Evolutionary conservation across 2,329 filamentous ascomycete genomes (phyloP).

Genomic region (Ophiostoma triangulosporum): DNA sequence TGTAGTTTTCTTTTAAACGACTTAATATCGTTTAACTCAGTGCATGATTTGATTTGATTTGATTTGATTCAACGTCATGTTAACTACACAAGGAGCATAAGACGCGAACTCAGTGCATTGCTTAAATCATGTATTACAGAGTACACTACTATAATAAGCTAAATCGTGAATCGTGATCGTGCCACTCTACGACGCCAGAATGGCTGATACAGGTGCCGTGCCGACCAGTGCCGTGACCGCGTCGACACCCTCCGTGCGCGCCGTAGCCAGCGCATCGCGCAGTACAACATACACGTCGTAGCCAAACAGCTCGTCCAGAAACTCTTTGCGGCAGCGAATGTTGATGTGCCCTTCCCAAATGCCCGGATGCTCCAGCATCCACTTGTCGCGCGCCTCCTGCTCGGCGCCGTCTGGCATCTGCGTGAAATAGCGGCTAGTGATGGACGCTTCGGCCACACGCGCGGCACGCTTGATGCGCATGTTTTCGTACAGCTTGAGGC

Average conservation of each 20-base stretch:
- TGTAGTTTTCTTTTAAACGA: too few relatives aligned
- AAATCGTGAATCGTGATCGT: neutral
- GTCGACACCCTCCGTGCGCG: neutral
- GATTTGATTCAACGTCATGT: too few relatives aligned
- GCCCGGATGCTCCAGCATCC: conserved; percentile 10
- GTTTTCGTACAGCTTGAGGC: conserved; percentile 6
- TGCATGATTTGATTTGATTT: too few relatives aligned
- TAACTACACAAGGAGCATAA: too few relatives aligned
- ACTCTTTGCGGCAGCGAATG: conserved; percentile 11
- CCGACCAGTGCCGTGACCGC: neutral
- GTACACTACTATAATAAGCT: too few relatives aligned
- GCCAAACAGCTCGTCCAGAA: conserved; percentile 11
- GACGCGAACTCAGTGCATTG: too few relatives aligned
- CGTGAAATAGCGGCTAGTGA: conserved; percentile 7
- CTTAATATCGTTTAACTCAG: too few relatives aligned
- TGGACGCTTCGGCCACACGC: conserved; percentile 6
- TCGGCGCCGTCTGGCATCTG: conserved; percentile 9
- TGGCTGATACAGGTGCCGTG: conserved; percentile 2
- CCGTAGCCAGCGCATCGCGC: conserved; percentile 1
- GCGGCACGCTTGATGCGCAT: conserved; percentile 10
- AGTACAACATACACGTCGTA: conserved; percentile 6
- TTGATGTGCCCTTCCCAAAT: conserved; percentile 8
- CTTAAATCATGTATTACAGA: too few relatives aligned
- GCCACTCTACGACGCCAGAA: neutral
- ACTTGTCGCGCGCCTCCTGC: conserved; percentile 9